Conservation (phyloP, 2,329 filamentous ascomycete genomes). For the Scleromitrula shiraiana region DNA sequence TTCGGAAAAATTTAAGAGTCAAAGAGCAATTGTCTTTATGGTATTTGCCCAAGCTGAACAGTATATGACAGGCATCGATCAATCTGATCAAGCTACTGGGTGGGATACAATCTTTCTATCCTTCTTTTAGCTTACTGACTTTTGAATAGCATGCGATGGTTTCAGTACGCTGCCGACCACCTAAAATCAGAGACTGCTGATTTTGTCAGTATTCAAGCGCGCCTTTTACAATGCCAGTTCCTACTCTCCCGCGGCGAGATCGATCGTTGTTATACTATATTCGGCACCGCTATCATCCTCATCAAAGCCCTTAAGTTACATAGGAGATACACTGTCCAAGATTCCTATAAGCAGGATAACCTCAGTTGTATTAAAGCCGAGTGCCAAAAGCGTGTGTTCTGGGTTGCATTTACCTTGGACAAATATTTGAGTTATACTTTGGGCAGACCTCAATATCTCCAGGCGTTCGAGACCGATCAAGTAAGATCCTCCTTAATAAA, state of each 20-base stretch:
- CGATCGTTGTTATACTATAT: constrained; percentile 30
- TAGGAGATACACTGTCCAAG: no score
- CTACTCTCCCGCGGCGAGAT: constrained; percentile 29
- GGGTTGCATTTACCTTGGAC: constrained; percentile 57
- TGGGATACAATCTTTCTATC: not conserved
- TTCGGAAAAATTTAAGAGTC: constrained; percentile 33
- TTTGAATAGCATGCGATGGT: constrained; percentile 19
- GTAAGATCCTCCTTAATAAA: no score
- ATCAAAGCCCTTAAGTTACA: constrained; percentile 29
- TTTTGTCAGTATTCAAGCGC: constrained; percentile 33
- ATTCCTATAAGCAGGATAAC: constrained; percentile 17
- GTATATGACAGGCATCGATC: constrained; percentile 21
- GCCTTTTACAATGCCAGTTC: constrained; percentile 32
- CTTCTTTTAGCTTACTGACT: not conserved
- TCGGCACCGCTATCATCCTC: constrained; percentile 27
- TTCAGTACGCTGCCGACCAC: constrained; percentile 24
- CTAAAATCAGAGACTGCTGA: constrained; percentile 28
- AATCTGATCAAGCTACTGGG: not conserved
- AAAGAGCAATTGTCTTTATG: constrained; percentile 36
- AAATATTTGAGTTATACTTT: constrained; percentile 41
- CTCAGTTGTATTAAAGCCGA: constrained; percentile 36
- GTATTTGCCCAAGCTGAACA: constrained; percentile 42
- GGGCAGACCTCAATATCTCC: not conserved
- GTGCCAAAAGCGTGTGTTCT: constrained; percentile 48
- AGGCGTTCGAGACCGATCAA: not conserved